phyloP scores from a whole-genome alignment of 129 eudicot genomes.

The Rutidosis leptorrhynchoides region DNA sequence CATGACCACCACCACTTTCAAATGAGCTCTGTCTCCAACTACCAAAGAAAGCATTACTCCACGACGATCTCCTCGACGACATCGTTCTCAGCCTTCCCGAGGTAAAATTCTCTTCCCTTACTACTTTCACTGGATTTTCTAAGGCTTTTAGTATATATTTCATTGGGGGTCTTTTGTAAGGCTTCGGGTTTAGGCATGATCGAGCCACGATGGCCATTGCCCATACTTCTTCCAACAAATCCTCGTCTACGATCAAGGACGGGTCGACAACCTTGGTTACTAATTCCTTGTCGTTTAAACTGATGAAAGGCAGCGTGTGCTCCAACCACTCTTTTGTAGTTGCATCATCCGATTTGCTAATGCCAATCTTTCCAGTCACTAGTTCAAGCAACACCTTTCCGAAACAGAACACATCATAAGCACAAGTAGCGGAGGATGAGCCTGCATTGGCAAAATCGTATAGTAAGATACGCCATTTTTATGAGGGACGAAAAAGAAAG shows the following conservation, averaged over 20 bases:
- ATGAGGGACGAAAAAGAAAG: no score
- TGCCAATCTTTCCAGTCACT: constrained; percentile 60
- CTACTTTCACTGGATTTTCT: constrained; percentile 67
- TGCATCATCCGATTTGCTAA: constrained; percentile 26
- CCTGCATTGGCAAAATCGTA: constrained; percentile 32
- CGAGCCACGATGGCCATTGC: constrained; percentile 72
- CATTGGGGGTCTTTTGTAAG: constrained; percentile 57
- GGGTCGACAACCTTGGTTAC: constrained; percentile 47
- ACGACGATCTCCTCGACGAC: constrained; percentile 55
- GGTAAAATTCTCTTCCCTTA: constrained; percentile 53
- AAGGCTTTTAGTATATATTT: constrained; percentile 54
- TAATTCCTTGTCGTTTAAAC: constrained; percentile 47
- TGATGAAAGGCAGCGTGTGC: constrained; percentile 36
- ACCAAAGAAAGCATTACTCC: constrained; percentile 59
- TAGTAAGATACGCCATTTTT: no score
- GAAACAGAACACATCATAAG: constrained; percentile 63
- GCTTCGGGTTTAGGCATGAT: constrained; percentile 60
- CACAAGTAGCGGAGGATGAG: constrained; percentile 37
- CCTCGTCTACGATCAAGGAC: constrained; percentile 51
- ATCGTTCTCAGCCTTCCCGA: constrained; percentile 48
- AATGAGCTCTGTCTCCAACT: constrained; percentile 67
- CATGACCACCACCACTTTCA: constrained; percentile 25
- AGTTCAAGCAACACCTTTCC: constrained; percentile 71
- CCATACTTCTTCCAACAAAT: no score
- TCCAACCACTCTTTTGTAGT: constrained; percentile 39